These are phyloP conservation scores for Krasilnikovozyma curviuscula DNA, from an alignment of 768 basidiomycete species.

Conservation along the genomic window DNA sequence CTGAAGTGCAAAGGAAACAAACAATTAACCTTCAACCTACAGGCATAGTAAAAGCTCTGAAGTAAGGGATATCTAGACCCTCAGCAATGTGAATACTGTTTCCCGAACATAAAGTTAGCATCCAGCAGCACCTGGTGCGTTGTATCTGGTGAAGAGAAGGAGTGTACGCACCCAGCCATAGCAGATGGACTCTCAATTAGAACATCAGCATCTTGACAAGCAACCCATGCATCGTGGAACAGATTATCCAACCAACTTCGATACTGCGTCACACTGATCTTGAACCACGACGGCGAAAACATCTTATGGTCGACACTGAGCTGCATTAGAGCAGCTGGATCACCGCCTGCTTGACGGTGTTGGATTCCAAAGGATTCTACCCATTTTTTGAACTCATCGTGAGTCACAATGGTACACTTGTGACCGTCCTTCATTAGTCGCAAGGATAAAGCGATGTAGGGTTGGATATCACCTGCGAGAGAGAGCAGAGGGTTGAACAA, in stretches of 20 bases:
- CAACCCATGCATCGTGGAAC: conserved; percentile 41
- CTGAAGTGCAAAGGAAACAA: no score
- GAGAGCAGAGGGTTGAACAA: background rate
- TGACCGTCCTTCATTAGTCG: conserved; percentile 32
- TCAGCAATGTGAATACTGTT: conserved; percentile 51
- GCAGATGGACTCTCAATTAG: conserved; percentile 48
- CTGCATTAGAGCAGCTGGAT: conserved; percentile 51
- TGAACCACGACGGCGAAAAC: conserved; percentile 56
- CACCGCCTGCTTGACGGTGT: conserved; percentile 46
- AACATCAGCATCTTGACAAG: conserved; percentile 46
- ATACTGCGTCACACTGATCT: conserved; percentile 41
- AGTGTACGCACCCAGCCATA: conserved; percentile 45
- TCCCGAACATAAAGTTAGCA: no score
- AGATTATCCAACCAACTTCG: conserved; percentile 47
- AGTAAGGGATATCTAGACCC: conserved; percentile 46
- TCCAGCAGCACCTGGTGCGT: no score
- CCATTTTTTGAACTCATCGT: conserved; percentile 37
- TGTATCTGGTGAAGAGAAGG: no score
- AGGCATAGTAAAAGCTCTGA: conserved; percentile 45
- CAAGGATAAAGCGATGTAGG: conserved; percentile 33
- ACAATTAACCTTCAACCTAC: conserved; percentile 36
- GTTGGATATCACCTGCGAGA: conserved; percentile 41
- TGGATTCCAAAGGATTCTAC: conserved; percentile 39
- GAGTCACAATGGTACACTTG: conserved; percentile 34
- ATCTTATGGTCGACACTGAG: conserved; percentile 39